Percentiles rank a stretch among this genome's conserved stretches.
These are phyloP conservation scores for Cruciata laevipes DNA, from an alignment of 257 asterid species.

Conservation along the genomic window DNA sequence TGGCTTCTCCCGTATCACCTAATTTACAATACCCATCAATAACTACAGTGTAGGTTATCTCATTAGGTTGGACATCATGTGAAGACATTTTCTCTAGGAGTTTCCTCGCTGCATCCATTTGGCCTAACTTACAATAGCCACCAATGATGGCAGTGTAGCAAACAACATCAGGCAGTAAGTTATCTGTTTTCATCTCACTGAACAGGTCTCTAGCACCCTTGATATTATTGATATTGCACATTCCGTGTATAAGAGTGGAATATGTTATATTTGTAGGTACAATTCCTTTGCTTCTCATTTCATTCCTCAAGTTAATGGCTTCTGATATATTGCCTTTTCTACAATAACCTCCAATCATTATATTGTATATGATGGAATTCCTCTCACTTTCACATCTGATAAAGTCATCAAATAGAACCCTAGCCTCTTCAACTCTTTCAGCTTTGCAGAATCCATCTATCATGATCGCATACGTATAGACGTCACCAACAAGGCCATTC, in stretches of 20 bases:
- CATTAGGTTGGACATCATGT: conserved; percentile 46
- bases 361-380: conserved; percentile 51
- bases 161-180: conserved; percentile 63
- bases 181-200: conserved; percentile 52
- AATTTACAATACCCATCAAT: conserved; percentile 60
- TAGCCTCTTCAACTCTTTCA: conserved; percentile 53
- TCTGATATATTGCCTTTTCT: conserved; percentile 41
- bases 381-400: conserved; percentile 31
- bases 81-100: conserved; percentile 65
- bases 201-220: conserved; percentile 37
- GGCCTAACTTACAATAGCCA: conserved; percentile 75
- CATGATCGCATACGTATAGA: conserved; percentile 54
- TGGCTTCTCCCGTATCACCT: conserved; percentile 54
- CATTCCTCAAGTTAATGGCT: conserved; percentile 53
- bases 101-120: conserved; percentile 52
- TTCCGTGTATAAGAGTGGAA: conserved; percentile 68
- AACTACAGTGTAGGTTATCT: conserved; percentile 65
- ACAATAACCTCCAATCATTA: conserved; percentile 48
- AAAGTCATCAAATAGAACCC: conserved; percentile 42
- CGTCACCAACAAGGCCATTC: conserved; percentile 43
- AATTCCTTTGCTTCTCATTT: conserved; percentile 56
- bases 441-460: conserved; percentile 63
- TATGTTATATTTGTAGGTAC: conserved; percentile 52
- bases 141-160: conserved; percentile 76
- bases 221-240: conserved; percentile 45